Base-by-base conservation (phyloP, 345 rosid genomes). In the Cardamine occulta region DNA sequence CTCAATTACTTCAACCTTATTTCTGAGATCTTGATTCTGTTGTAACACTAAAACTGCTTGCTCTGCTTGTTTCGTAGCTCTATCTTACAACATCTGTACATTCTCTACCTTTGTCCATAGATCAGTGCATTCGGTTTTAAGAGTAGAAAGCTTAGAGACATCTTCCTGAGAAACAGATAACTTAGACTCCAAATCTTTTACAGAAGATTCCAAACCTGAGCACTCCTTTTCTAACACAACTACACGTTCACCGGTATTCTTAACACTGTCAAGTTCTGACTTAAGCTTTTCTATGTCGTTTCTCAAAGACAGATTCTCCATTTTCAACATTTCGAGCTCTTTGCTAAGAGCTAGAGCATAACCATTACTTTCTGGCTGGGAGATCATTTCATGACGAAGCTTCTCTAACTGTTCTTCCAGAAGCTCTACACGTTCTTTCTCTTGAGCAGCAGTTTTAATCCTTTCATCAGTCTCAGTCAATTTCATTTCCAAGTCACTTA, bases 391-490 rank as follows among this genome's bases (percentile, higher is more conserved):
- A 69, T 78, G 73, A 42, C 73, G 82, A 73, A 94, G 80, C 81
- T 86, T 86, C 80, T 88, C 86, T 42, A 94, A 76, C 68, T 94
- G 91, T 40, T 80, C 83, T 83, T 88, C 93, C n/a, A 88, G 75
- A 75, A 87, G 78, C 80, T 88, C 91, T 23, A 82, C 89, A 17
- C 82, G 90, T 73, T 83, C 74, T 86, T 90, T 94, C 82, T 88
- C 92, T 72, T 86, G 92, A 44, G 92, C 81, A 80, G 97, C 86
- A 67, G 84, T 82, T 82, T 80, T 84, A 66, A 94, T 86, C 70
- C 85, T 84, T n/a, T 91, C 97, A 84, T 94, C 96, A 79, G 89
- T 88, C 81, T 94, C 98, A 19, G 91, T 85, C 83, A 91, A 59
- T 81, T 80, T 90, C 90, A 82, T 84, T 82, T 90, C 91, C 74